Percentiles rank a stretch among this genome's conserved stretches.
These are phyloP conservation scores for Lizonia empirigonia DNA, from an alignment of 2,329 filamentous ascomycete species.

Conservation along the genomic window DNA sequence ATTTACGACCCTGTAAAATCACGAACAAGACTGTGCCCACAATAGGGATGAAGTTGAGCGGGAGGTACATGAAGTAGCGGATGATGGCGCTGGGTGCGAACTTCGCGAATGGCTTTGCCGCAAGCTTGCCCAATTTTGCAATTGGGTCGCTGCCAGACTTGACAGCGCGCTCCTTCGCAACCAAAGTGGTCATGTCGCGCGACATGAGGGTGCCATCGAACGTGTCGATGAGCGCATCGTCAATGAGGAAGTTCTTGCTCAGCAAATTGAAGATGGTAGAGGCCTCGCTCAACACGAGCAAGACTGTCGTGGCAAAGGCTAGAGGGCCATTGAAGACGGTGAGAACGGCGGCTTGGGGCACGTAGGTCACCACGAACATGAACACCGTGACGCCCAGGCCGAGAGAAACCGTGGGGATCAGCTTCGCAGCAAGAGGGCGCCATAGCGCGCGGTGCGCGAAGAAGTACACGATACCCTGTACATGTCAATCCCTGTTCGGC, in stretches of 20 bases:
- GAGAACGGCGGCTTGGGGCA: constrained; percentile 81
- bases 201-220: constrained; percentile 76
- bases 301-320: constrained; percentile 72
- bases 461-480: constrained; percentile 66
- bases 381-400: constrained; percentile 72
- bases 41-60: constrained; percentile 90
- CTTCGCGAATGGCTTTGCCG: constrained; percentile 60
- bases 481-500: constrained; percentile 3
- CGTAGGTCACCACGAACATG: constrained; percentile 89
- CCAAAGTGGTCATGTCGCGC: constrained; percentile 63
- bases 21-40: constrained; percentile 85
- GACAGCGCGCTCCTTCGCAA: constrained; percentile 76
- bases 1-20: constrained; percentile 65
- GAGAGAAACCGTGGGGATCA: constrained; percentile 68
- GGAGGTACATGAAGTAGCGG: constrained; percentile 82
- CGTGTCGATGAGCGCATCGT: constrained; percentile 83
- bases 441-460: constrained; percentile 62
- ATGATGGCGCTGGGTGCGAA: constrained; percentile 66
- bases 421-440: constrained; percentile 62
- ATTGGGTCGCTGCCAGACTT: constrained; percentile 61
- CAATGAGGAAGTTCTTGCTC: constrained; percentile 74
- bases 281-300: constrained; percentile 64
- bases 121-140: constrained; percentile 61
- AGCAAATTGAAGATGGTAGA: constrained; percentile 59
- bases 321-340: constrained; percentile 84